Evolutionary conservation across 2,329 filamentous ascomycete genomes (phyloP).

Genomic region (Chrysosphaeria jannelii): DNA sequence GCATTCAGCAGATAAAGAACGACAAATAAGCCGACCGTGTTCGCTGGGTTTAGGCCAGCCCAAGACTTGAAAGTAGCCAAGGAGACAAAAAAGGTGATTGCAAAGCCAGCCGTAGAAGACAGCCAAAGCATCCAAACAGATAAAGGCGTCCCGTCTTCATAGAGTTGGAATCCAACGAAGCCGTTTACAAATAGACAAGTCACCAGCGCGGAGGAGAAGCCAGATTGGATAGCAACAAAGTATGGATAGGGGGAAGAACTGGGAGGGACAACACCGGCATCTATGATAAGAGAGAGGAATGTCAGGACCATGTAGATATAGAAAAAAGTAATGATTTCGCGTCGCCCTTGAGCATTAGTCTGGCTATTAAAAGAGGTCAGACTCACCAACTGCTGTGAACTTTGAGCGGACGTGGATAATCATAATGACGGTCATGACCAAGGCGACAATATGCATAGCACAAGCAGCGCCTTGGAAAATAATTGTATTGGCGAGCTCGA

Average conservation of each 20-base stretch:
- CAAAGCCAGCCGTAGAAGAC: slow-evolving; percentile 52
- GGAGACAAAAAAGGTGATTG: slow-evolving; percentile 61
- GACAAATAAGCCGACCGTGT: slow-evolving; percentile 69
- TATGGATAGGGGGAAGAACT: slow-evolving; percentile 60
- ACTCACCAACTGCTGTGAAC: slow-evolving; percentile 83
- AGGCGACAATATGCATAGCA: slow-evolving; percentile 70
- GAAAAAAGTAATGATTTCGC: slow-evolving; percentile 67
- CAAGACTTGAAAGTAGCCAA: slow-evolving; percentile 80
- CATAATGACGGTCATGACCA: slow-evolving; percentile 91
- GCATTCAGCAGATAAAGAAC: slow-evolving; percentile 80
- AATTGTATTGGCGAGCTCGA: slow-evolving; percentile 91
- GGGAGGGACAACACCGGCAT: slow-evolving; percentile 73
- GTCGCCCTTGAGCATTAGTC: slow-evolving; percentile 18
- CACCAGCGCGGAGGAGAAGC: slow-evolving; percentile 57
- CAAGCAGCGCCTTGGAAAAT: slow-evolving; percentile 85
- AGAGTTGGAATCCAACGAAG: slow-evolving; percentile 93
- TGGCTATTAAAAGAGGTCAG: not conserved
- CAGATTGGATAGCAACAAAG: slow-evolving; percentile 68
- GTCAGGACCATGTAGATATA: slow-evolving; percentile 86
- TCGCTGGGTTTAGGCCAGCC: slow-evolving; percentile 59
- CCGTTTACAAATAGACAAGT: slow-evolving; percentile 86
- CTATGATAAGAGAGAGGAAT: slow-evolving; percentile 64
- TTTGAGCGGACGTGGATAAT: slow-evolving; percentile 89
- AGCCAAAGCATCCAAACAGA: slow-evolving; percentile 79
- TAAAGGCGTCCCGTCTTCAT: slow-evolving; percentile 81